phyloP scores from a whole-genome alignment of 371 early-diverging fungal species.

The Dentiscutata heterogama region DNA sequence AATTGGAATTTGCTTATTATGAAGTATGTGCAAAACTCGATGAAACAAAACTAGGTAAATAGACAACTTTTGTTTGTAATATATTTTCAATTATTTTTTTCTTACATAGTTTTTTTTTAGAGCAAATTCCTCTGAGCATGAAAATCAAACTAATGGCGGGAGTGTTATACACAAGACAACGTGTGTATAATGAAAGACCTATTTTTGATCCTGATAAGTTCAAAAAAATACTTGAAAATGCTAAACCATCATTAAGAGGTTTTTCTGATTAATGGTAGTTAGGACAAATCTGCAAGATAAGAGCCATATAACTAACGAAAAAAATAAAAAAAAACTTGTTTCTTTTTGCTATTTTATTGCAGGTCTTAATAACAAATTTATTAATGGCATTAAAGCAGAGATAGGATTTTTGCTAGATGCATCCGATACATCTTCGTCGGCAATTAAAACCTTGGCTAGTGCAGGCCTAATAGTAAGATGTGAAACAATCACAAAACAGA shows the following conservation, averaged over 20 bases:
- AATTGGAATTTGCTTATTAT: constrained; percentile 28
- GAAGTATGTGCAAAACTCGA: constrained; percentile 26
- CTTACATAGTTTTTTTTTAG: background rate
- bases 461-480: constrained; percentile 6
- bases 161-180: constrained; percentile 23
- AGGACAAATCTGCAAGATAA: constrained; percentile 17
- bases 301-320: constrained; percentile 18
- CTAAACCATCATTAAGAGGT: background rate
- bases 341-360: constrained; percentile 14
- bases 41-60: constrained; percentile 10
- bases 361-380: background rate
- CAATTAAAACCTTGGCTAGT: constrained; percentile 27
- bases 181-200: background rate
- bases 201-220: constrained; percentile 6
- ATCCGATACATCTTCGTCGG: background rate
- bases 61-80: background rate
- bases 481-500: background rate
- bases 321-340: constrained; percentile 35
- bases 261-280: constrained; percentile 18
- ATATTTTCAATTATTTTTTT: background rate
- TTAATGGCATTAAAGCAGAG: constrained; percentile 12
- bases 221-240: constrained; percentile 2
- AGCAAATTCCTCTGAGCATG: background rate
- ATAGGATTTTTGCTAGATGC: constrained; percentile 9
- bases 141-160: constrained; percentile 4